phyloP scores from a whole-genome alignment of 2,329 filamentous ascomycete genomes.

The Aureobasidium sp. region DNA sequence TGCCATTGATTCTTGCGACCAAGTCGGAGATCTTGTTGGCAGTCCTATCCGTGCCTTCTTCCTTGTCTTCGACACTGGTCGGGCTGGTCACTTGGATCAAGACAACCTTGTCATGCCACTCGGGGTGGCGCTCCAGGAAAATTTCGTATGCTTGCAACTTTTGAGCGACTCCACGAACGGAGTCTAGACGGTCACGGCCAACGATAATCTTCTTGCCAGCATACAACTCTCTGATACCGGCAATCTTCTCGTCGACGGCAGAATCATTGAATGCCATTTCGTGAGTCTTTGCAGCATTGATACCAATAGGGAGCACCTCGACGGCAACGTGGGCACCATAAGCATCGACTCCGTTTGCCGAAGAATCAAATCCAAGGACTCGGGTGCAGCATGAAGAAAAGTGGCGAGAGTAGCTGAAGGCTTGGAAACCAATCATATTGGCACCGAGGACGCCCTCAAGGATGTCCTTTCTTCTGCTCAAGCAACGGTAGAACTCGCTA shows the following conservation, averaged over 20 bases:
- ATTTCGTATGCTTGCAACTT: constrained; percentile 91
- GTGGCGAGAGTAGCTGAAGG: constrained; percentile 88
- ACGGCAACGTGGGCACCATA: constrained; percentile 85
- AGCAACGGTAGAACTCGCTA: constrained; percentile 87
- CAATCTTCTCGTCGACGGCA: constrained; percentile 64
- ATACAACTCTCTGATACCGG: constrained; percentile 68
- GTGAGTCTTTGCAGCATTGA: constrained; percentile 76
- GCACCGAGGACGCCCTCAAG: constrained; percentile 83
- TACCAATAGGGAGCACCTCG: constrained; percentile 90
- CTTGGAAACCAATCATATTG: constrained; percentile 93
- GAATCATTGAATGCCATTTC: constrained; percentile 63
- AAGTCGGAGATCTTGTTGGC: constrained; percentile 85
- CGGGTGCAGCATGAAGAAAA: constrained; percentile 92
- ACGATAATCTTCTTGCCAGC: constrained; percentile 92
- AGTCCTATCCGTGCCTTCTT: constrained; percentile 71
- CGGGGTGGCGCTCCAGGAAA: constrained; percentile 82
- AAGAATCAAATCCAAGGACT: constrained; percentile 83
- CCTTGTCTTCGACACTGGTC: constrained; percentile 61
- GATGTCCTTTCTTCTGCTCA: constrained; percentile 82
- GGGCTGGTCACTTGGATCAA: constrained; percentile 86
- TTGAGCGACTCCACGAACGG: constrained; percentile 86
- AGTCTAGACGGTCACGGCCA: constrained; percentile 87
- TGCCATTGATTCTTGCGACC: constrained; percentile 84
- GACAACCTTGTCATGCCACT: constrained; percentile 88
- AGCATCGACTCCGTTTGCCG: constrained; percentile 75